A percentile compares a stretch with the other conserved stretches of the same genome.
Evolutionary conservation across 352 stramenopile genomes (phyloP).

Genomic region (Phytopythium kandeliae): DNA sequence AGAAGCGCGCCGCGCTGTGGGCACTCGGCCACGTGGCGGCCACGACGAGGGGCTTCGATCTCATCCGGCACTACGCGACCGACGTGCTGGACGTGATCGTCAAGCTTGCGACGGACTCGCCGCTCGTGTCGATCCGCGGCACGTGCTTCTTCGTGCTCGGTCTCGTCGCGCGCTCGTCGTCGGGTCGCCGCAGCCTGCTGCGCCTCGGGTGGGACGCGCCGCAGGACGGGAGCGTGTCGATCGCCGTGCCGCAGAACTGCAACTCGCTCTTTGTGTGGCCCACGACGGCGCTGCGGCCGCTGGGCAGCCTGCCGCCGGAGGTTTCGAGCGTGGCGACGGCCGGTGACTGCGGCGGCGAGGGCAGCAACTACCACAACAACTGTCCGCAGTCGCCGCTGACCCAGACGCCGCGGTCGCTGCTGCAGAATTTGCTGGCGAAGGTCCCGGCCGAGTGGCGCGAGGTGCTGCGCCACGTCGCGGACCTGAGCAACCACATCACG

Average conservation of each 20-base stretch:
- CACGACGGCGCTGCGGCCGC: constrained; percentile 9
- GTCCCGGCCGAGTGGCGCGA: constrained; percentile 74
- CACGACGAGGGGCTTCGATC: constrained; percentile 70
- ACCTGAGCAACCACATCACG: constrained; percentile 87
- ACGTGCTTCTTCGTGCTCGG: constrained; percentile 86
- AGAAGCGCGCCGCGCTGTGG: constrained; percentile 84
- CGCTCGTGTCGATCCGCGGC: constrained; percentile 76
- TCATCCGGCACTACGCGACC: constrained; percentile 75
- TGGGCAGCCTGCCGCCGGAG: neutral
- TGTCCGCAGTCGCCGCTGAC: constrained; percentile 33
- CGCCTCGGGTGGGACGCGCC: constrained; percentile 77
- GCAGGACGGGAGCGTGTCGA: constrained; percentile 63
- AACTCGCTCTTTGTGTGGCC: constrained; percentile 82
- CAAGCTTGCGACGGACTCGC: constrained; percentile 79
- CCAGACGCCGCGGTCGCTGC: constrained; percentile 41
- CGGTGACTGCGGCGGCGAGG: constrained; percentile 2
- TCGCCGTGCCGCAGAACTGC: constrained; percentile 77
- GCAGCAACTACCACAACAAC: constrained; percentile 1
- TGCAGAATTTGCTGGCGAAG: constrained; percentile 64
- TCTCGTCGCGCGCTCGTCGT: constrained; percentile 58
- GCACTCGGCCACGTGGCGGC: constrained; percentile 78
- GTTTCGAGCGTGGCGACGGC: neutral
- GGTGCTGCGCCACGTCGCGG: constrained; percentile 66
- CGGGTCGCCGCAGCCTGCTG: constrained; percentile 55
- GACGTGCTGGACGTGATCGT: constrained; percentile 84